Conservation (phyloP, 2,329 filamentous ascomycete genomes). For the Fusarium setosum region DNA sequence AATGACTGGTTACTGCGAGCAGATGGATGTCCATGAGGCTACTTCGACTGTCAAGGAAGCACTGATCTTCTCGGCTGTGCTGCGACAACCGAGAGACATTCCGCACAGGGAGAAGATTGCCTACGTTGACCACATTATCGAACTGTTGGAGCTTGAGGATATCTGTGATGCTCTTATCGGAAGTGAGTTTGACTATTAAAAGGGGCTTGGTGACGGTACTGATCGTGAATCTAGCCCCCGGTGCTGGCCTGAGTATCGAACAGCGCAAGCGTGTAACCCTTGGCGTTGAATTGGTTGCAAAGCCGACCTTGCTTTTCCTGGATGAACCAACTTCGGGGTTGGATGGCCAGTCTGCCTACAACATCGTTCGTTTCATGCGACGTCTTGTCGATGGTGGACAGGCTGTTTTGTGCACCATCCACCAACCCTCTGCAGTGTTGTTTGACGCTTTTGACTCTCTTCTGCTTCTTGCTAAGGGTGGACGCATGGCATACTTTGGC, state of each 20-base stretch:
- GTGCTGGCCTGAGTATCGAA: conserved; percentile 60
- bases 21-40: conserved; percentile 75
- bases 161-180: conserved; percentile 73
- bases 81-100: conserved; percentile 67
- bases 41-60: conserved; percentile 75
- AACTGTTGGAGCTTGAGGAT: conserved; percentile 70
- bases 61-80: conserved; percentile 73
- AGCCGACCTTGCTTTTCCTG: conserved; percentile 74
- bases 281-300: conserved; percentile 77
- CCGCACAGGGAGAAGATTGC: conserved; percentile 71
- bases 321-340: conserved; percentile 71
- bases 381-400: conserved; percentile 69
- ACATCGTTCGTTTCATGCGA: conserved; percentile 55
- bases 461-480: conserved; percentile 35
- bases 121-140: conserved; percentile 75
- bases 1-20: conserved; percentile 75
- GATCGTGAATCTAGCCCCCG: conserved; percentile 36
- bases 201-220: conserved; percentile 55
- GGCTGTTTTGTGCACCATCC: conserved; percentile 73
- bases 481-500: conserved; percentile 36
- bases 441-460: conserved; percentile 37
- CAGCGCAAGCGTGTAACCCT: conserved; percentile 75
- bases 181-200: conserved; percentile 45
- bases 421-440: conserved; percentile 63
- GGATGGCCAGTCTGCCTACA: conserved; percentile 50